Evolutionary conservation across 2,329 filamentous ascomycete species (phyloP), one percentile per base, ranked within the genome.

Genomic region (Alternaria ventricosa): DNA sequence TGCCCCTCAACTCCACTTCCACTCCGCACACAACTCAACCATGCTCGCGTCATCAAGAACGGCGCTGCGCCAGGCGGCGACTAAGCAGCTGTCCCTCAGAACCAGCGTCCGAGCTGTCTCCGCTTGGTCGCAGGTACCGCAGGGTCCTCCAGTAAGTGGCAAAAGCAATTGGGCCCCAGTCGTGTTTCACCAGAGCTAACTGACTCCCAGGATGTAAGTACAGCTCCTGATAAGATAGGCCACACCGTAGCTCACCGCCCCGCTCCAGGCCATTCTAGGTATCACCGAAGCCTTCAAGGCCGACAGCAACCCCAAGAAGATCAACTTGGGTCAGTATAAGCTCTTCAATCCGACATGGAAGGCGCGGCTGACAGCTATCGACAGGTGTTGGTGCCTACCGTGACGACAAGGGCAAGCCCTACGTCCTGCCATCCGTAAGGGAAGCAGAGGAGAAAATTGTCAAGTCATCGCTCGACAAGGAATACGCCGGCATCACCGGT

Each of bases 281-380:
- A 94, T 99, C 84, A 98, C 96, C 68, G 96, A 99, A 86, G 96
- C 96, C 66, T 99, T 96, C 92, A 99, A 98, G 88, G 94, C 94
- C 83, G 96, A 99, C 82, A 88, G 86, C 77, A 95, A 96, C 83
- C 85, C 89, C 68, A 89, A 97, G 86, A 99, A 98, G 90, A 98
- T 99, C 87, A 98, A 98, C 86, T 86, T 99, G 66, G 96, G 92
- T 92, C 84, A 78, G 87, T 70, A 12, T 15, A 18, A 13, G 15
- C 10, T 44, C 10, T 46, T 9, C 46, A 15, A 20, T 28, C 28
- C 10, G 12, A 20, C 5, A 30, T 45, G 47, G 25, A 56, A 25
- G 55, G 25, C 6, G 43, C 61, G 44, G 62, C 71, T 79, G 66
- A 79, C 72, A 12, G 20, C 15, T n/a, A 10, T 36, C 18, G 13